Conservation (phyloP, 345 rosid genomes). For the Ailanthus altissimus region DNA sequence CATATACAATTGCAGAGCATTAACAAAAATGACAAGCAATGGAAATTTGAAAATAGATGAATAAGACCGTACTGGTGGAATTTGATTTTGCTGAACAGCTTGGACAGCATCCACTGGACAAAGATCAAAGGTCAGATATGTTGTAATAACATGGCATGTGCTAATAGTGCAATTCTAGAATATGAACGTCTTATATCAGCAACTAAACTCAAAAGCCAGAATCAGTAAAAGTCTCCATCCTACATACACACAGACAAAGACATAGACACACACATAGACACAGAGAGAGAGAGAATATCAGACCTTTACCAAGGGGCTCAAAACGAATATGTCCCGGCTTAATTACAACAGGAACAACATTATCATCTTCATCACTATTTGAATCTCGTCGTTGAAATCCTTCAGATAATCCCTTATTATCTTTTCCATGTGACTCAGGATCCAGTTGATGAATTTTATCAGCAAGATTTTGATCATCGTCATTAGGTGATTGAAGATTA, state of each 20-base stretch:
- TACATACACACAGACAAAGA: background rate
- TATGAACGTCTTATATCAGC: constrained; percentile 10
- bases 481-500: constrained; percentile 40
- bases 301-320: constrained; percentile 62
- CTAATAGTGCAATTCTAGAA: background rate
- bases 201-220: constrained; percentile 14
- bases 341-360: constrained; percentile 65
- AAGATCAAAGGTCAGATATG: constrained; percentile 24
- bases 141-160: constrained; percentile 9
- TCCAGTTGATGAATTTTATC: constrained; percentile 32
- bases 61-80: constrained; percentile 52
- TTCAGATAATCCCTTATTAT: constrained; percentile 30
- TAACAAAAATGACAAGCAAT: constrained; percentile 8
- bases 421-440: constrained; percentile 35
- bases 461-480: constrained; percentile 28
- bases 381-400: constrained; percentile 35
- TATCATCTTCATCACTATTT: constrained; percentile 44
- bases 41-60: constrained; percentile 13
- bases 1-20: background rate
- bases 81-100: constrained; percentile 42
- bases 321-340: constrained; percentile 97
- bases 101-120: constrained; percentile 50
- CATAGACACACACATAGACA: background rate
- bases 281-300: constrained; percentile 9
- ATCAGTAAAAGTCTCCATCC: background rate